phyloP scores from a whole-genome alignment of 2,329 filamentous ascomycete species.

The Microcera coccophila region DNA sequence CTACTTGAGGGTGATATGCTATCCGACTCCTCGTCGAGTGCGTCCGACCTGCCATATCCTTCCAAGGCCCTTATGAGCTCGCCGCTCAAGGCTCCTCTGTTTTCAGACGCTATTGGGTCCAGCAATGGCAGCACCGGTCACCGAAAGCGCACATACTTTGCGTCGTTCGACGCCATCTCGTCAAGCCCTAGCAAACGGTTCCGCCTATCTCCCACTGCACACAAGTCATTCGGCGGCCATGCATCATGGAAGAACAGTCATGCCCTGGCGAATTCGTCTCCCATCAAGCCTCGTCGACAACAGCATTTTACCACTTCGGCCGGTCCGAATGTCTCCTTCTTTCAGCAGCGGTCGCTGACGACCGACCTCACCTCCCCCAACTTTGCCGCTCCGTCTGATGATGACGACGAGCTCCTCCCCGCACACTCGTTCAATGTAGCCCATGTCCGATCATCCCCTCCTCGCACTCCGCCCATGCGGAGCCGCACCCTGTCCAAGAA shows the following conservation, averaged over 20 bases:
- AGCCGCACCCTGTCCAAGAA: conserved; percentile 46
- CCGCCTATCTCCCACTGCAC: conserved; percentile 56
- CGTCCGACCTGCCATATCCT: conserved; percentile 72
- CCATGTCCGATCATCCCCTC: conserved; percentile 72
- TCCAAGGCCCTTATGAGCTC: conserved; percentile 72
- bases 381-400: conserved; percentile 64
- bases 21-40: conserved; percentile 82
- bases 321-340: conserved; percentile 73
- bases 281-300: conserved; percentile 71
- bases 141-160: conserved; percentile 61
- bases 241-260: conserved; percentile 73
- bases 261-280: conserved; percentile 79
- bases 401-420: conserved; percentile 79
- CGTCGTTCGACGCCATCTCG: conserved; percentile 52
- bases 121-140: conserved; percentile 64
- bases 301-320: conserved; percentile 69
- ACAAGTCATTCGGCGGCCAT: conserved; percentile 51
- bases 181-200: conserved; percentile 66
- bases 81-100: conserved; percentile 75
- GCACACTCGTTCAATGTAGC: conserved; percentile 66
- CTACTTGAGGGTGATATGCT: conserved; percentile 67
- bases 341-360: conserved; percentile 65
- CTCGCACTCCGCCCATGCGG: conserved; percentile 73
- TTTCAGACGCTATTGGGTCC: conserved; percentile 75
- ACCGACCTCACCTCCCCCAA: conserved; percentile 58